Percentiles rank a stretch among this genome's conserved stretches.
phyloP scores from a whole-genome alignment of 768 basidiomycete genomes.

The Boletus coccyginus region DNA sequence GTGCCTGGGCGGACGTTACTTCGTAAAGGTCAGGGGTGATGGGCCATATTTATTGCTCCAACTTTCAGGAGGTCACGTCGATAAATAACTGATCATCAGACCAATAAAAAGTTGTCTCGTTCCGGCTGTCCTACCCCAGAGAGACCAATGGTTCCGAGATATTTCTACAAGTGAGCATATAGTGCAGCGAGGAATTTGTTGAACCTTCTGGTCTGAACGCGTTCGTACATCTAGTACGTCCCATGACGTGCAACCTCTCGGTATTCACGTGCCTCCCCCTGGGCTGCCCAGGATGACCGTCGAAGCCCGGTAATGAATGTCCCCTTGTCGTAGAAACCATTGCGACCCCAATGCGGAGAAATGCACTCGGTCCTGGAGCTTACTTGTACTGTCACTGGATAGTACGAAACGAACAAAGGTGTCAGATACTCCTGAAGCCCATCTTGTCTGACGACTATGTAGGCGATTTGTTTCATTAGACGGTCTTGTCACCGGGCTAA shows the following conservation, averaged over 20 bases:
- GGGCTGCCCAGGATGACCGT: background rate
- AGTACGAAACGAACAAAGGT: background rate
- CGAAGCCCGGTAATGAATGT: background rate
- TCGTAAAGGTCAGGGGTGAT: background rate
- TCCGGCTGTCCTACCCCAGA: background rate
- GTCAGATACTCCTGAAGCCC: background rate
- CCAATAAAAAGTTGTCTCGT: background rate
- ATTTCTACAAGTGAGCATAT: background rate
- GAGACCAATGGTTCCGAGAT: background rate
- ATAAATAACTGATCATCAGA: background rate
- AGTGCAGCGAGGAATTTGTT: background rate
- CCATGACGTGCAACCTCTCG: background rate
- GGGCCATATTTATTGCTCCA: background rate
- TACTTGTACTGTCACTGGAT: background rate
- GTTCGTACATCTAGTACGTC: background rate
- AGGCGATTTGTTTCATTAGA: too few relatives aligned
- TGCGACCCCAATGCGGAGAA: background rate
- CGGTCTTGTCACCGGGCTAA: too few relatives aligned
- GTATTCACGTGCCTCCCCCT: background rate
- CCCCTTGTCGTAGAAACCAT: background rate
- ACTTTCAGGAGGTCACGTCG: background rate
- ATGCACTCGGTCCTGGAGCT: background rate
- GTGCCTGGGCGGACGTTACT: background rate
- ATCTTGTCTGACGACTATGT: too few relatives aligned
- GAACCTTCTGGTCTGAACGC: background rate